Evolutionary conservation across 1,284 basidiomycete genomes (phyloP).

Genomic region (Pseudozyma flocculosa): DNA sequence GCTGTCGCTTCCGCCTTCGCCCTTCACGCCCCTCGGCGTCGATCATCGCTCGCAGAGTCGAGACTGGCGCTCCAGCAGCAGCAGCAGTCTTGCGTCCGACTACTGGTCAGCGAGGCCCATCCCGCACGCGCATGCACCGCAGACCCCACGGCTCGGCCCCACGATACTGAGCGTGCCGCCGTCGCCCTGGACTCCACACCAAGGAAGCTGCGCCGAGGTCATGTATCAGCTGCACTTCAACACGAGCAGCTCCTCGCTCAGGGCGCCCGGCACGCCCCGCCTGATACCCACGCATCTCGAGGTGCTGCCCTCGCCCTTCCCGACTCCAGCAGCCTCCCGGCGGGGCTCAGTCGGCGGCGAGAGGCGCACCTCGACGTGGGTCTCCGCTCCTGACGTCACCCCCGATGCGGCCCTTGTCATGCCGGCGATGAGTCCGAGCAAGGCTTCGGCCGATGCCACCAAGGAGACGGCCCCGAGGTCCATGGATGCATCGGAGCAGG

Average conservation of each 20-base stretch:
- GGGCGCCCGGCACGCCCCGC: constrained; percentile 40
- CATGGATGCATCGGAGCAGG: too few species aligned
- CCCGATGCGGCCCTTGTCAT: too few species aligned
- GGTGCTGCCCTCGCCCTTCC: constrained; percentile 43
- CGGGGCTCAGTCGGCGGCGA: constrained; percentile 21
- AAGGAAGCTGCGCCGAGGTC: constrained; percentile 8
- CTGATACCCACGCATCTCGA: constrained; percentile 40
- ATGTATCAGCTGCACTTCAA: constrained; percentile 36
- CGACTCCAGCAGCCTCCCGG: constrained; percentile 18
- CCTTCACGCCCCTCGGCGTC: constrained; percentile 28
- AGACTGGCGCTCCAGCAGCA: too few species aligned
- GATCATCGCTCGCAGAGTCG: constrained; percentile 4
- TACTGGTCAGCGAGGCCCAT: neutral
- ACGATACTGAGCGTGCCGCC: constrained; percentile 45
- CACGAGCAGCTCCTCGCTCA: constrained; percentile 21
- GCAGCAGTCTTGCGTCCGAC: neutral
- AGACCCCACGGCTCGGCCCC: constrained; percentile 34
- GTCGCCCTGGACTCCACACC: constrained; percentile 44
- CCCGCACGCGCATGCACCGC: neutral
- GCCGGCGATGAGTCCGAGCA: too few species aligned
- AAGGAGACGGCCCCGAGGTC: too few species aligned
- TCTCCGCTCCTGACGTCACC: too few species aligned
- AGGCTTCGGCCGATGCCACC: too few species aligned
- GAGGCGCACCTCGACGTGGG: too few species aligned
- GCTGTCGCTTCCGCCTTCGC: constrained; percentile 28